Conservation (phyloP, 257 asterid genomes). For the Avicennia marina region DNA sequence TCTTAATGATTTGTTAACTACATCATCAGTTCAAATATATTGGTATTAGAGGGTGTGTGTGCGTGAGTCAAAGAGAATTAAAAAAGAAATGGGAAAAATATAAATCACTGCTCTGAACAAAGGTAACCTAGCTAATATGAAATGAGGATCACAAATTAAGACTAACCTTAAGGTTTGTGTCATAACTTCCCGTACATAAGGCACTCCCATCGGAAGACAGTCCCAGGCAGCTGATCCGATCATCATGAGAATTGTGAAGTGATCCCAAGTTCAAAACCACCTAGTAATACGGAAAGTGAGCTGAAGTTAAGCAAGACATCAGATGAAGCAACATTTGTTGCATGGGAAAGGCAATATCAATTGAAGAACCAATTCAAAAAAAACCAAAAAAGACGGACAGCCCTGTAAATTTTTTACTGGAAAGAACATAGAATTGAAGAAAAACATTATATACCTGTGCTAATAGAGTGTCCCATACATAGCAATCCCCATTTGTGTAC, state of each 20-base stretch:
- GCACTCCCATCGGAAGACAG: conserved; percentile 97
- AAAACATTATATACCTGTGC: conserved; percentile 62
- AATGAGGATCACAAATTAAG: not conserved
- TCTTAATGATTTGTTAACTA: no score
- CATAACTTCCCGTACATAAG: conserved; percentile 96
- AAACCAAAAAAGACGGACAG: no score
- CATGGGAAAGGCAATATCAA: no score
- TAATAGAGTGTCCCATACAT: conserved; percentile 92
- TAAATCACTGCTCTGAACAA: no score
- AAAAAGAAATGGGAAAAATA: not conserved
- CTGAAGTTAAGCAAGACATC: no score
- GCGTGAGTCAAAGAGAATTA: no score
- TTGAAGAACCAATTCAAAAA: no score
- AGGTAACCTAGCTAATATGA: not conserved
- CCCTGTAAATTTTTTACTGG: no score
- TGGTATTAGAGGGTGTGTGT: not conserved
- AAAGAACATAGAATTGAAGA: no score
- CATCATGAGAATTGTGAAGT: conserved; percentile 81
- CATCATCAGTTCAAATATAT: no score
- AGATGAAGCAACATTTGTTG: no score
- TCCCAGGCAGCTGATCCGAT: conserved; percentile 80
- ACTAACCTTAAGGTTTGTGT: conserved; percentile 89
- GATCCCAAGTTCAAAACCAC: conserved; percentile 83
- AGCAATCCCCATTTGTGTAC: conserved; percentile 79
- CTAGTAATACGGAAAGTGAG: conserved; percentile 33